These are phyloP conservation scores for Pisolithus orientalis DNA, from an alignment of 768 basidiomycete genomes.

Conservation along the genomic window DNA sequence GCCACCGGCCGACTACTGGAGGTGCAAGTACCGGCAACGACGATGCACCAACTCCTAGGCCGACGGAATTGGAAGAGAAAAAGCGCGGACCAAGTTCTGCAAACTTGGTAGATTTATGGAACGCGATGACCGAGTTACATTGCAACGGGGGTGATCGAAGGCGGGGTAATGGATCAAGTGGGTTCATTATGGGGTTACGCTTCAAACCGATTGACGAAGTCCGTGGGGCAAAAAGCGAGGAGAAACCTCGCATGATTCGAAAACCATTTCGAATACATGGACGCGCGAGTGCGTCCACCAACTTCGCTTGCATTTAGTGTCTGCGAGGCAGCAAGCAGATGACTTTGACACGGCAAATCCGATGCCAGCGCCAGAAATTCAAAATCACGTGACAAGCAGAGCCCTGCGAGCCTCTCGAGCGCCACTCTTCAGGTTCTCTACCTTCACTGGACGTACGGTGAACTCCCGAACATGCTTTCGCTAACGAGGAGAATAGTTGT, in stretches of 20 bases:
- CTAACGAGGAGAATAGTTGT: constrained; percentile 30
- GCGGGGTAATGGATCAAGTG: constrained; percentile 1
- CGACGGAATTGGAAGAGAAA: constrained; percentile 32
- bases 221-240: constrained; percentile 4
- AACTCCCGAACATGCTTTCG: constrained; percentile 24
- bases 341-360: no score
- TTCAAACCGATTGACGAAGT: constrained; percentile 1
- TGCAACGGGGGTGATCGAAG: constrained; percentile 5
- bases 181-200: constrained; percentile 1
- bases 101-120: constrained; percentile 1
- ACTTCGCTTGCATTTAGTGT: constrained; percentile 12
- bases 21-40: constrained; percentile 55
- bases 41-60: constrained; percentile 10
- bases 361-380: no score
- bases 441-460: neutral
- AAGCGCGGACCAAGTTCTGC: constrained; percentile 29
- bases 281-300: constrained; percentile 15
- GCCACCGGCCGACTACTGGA: constrained; percentile 75
- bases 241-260: neutral
- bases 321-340: neutral
- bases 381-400: neutral
- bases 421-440: neutral
- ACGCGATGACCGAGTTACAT: neutral
- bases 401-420: no score
- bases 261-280: constrained; percentile 8